A percentile compares a stretch with the other conserved stretches of the same genome.
Conservation (phyloP, 257 asterid genomes). For the Nyctanthes arbortristis region DNA sequence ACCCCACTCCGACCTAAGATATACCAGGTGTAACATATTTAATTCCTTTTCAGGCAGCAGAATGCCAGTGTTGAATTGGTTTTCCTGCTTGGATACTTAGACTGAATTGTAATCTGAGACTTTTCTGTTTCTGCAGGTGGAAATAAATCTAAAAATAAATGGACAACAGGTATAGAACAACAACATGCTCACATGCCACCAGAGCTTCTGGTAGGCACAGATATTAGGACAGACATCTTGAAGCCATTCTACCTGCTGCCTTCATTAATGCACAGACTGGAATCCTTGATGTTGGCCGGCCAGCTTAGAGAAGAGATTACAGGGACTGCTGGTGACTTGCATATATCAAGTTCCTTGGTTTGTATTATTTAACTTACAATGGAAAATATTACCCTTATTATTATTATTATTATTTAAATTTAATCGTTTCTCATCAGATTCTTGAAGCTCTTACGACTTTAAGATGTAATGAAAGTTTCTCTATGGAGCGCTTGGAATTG, state of each 20-base stretch:
- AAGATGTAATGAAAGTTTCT: constrained; percentile 79
- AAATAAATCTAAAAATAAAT: constrained; percentile 32
- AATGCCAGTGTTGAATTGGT: neutral
- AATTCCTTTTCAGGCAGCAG: neutral
- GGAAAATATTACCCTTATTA: neutral
- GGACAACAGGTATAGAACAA: constrained; percentile 25
- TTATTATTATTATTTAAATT: constrained; percentile 19
- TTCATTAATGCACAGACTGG: constrained; percentile 85
- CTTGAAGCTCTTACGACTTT: constrained; percentile 87
- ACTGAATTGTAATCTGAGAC: constrained; percentile 12
- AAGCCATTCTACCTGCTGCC: constrained; percentile 89
- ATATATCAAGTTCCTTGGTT: constrained; percentile 75
- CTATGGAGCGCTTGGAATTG: constrained; percentile 93
- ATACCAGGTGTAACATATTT: neutral
- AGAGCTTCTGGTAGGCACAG: constrained; percentile 71
- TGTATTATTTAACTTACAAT: constrained; percentile 21
- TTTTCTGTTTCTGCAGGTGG: constrained; percentile 34
- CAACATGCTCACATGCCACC: constrained; percentile 81
- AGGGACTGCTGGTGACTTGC: constrained; percentile 37
- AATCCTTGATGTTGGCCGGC: constrained; percentile 89
- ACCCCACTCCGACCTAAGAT: neutral
- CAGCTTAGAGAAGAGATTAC: constrained; percentile 78
- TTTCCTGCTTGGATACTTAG: constrained; percentile 5
- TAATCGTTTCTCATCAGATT: constrained; percentile 48
- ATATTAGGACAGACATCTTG: constrained; percentile 55